A percentile compares a stretch with the other conserved stretches of the same genome.
Evolutionary conservation across 345 rosid genomes (phyloP).

Genomic region (Salix suchowensis): DNA sequence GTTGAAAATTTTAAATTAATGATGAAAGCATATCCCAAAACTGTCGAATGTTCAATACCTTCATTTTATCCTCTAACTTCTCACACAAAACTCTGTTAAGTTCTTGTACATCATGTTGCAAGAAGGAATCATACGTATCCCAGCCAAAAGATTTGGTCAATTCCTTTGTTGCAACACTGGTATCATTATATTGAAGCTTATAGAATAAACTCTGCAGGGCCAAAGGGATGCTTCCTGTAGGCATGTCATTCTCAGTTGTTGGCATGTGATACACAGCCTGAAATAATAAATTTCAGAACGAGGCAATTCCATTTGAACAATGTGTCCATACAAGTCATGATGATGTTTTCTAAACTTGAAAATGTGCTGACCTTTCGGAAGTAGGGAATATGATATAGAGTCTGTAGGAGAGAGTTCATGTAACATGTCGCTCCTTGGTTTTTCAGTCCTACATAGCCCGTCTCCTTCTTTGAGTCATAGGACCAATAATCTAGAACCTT

Average conservation of each 20-base stretch:
- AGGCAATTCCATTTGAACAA: background rate
- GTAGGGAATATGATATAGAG: conserved; percentile 89
- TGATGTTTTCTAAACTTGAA: background rate
- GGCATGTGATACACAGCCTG: conserved; percentile 99
- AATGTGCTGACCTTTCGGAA: conserved; percentile 71
- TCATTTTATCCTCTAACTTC: conserved; percentile 98
- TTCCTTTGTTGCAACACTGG: conserved; percentile 94
- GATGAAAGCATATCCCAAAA: background rate
- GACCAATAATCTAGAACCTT: conserved; percentile 78
- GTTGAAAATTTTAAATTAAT: conserved; percentile 1
- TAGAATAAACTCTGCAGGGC: conserved; percentile 97
- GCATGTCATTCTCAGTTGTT: conserved; percentile 85
- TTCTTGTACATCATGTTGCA: conserved; percentile 99
- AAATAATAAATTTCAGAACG: conserved; percentile 6
- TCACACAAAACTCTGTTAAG: conserved; percentile 87
- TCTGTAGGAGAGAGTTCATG: conserved; percentile 94
- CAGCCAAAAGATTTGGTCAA: conserved; percentile 96
- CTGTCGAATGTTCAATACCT: conserved; percentile 35
- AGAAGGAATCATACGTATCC: conserved; percentile 94
- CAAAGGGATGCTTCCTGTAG: conserved; percentile 90
- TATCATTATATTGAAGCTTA: conserved; percentile 90
- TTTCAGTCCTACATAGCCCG: conserved; percentile 95
- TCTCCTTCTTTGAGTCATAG: conserved; percentile 91
- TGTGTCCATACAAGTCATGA: conserved; percentile 3
- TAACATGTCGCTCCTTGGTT: conserved; percentile 99